Base-by-base conservation (phyloP, 306 rosid species). In the Corylus americana region DNA sequence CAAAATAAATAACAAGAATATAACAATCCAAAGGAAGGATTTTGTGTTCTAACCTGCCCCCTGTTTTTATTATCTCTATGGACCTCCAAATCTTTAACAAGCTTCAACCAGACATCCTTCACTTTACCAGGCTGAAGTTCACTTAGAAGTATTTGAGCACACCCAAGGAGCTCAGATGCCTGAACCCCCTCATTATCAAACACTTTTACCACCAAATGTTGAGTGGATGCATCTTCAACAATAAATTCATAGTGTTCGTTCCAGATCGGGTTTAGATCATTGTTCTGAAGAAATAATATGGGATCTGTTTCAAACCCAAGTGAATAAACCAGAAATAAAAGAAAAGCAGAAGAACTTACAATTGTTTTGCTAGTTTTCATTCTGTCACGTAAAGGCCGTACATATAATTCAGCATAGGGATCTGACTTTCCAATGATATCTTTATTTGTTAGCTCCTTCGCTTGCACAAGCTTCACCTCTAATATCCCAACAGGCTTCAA, bases 391-490 rank as follows among this genome's bases (percentile, higher is more conserved):
- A 96, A 48, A 83, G 98, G 99, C 13, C 98, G 89, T 76, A 96
- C 61, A 70, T 86, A 93, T 9, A 96, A 5, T 55, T 87, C 88
- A 37, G 99, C 98, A 84, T 77, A 96, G 25, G 99, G 99, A 81
- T 96, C 98, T 51, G 99, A 96, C 84, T 96, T 96, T 77, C 99
- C 99, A 61, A 96, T 83, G 25, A 96, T 14, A 80, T 96, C 99
- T 83, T 96, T 96, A 89, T 96, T 96, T 70, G 97, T 93, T 73
- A 96, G 87, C 12, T 82, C 97, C 88, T 93, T 96, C 35, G 96
- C 99, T 87, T 96, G 99, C 76, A 96, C 99, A 83, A 96, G 98
- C 87, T 96, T 96, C 78, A 96, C 98, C 83, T 96, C 99, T 81
- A 96, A 83, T 75, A 88, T 81, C 72, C 99, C 99, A 14, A 86